Evolutionary conservation across 495 filamentous ascomycete species (phyloP), one percentile per base, ranked within the genome.

Genomic region (Xylaria castorea): DNA sequence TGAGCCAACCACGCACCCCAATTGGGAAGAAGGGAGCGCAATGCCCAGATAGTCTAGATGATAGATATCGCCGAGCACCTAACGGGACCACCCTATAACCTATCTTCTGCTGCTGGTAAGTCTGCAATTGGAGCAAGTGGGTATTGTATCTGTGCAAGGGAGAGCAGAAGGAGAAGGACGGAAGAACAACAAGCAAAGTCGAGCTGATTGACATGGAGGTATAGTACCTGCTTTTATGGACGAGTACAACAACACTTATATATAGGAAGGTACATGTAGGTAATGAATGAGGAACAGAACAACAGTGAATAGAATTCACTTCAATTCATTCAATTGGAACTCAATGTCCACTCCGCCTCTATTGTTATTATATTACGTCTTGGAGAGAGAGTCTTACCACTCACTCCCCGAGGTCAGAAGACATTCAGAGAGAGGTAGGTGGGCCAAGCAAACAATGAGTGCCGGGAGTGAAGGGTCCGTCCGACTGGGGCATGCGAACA

Each of bases 111-210:
- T 38, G 57, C 57, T 38, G 32, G 30, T 60, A n/a, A 38, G 34
- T 36, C 34, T 38, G 58, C 58, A 61, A 61, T 61, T 61, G 58
- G 32, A 38, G 34, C 58, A 61, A 38, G 58, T 61, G 20, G 27
- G 53, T 57, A 7, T 7, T 57, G 11, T 27, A 6, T 36, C 14
- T 42, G 2, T 2, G 27, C 53, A 32, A 61, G 20, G 58, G 58
- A 61, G 32, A 60, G 55, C 32, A 20, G 32, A 22, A 61, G 34
- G 18, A 36, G 30, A 25, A 60, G 50, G 5, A 27, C 11, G 50
- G 50, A 60, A n/a, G 55, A n/a, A 60, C 30, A 60, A 38, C 18
- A 58, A 51, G 50, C 53, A n/a, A 32, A 57, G 53, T 32, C 53
- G 27, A 57, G 53, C 27, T 57, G 22, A 25, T 11, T 57, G n/a